Percentiles rank a stretch among this genome's conserved stretches.
phyloP scores from a whole-genome alignment of 1,139 yeast species.

The Scheffersomyces titani region DNA sequence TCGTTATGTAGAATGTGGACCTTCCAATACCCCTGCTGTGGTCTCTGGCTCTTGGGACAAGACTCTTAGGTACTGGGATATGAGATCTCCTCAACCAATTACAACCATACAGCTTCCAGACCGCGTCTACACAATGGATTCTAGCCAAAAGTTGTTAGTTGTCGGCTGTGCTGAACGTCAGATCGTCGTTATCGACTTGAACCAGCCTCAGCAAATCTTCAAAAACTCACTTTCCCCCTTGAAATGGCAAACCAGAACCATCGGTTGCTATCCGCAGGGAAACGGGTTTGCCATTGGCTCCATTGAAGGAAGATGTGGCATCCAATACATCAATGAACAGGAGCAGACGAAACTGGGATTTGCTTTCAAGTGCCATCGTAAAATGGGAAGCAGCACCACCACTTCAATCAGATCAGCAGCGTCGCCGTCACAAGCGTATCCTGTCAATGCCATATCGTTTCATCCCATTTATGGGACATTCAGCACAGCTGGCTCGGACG shows the following conservation, averaged over 20 bases:
- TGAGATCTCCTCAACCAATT: constrained; percentile 83
- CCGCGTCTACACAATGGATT: constrained; percentile 88
- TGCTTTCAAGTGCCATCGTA: constrained; percentile 93
- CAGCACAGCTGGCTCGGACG: constrained; percentile 94
- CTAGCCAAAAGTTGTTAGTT: constrained; percentile 76
- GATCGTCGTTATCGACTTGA: constrained; percentile 71
- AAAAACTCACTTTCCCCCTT: constrained; percentile 77
- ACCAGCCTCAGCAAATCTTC: constrained; percentile 82
- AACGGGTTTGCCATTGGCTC: constrained; percentile 93
- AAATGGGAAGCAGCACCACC: constrained; percentile 36
- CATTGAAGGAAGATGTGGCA: constrained; percentile 96
- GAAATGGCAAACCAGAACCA: constrained; percentile 84
- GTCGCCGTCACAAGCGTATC: constrained; percentile 55
- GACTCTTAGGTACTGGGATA: constrained; percentile 91
- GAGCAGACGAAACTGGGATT: constrained; percentile 76
- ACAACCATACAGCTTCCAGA: constrained; percentile 85
- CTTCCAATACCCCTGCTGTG: constrained; percentile 75
- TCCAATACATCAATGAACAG: constrained; percentile 85
- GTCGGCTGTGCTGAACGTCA: constrained; percentile 94
- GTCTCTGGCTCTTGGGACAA: constrained; percentile 98
- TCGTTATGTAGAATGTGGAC: constrained; percentile 80
- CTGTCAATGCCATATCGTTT: constrained; percentile 79
- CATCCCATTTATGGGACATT: constrained; percentile 93
- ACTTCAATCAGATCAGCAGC: constrained; percentile 32
- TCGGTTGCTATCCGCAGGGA: constrained; percentile 85